Base-by-base conservation (phyloP, 192 early-diverging fungal species). In the Diversispora epigaea region DNA sequence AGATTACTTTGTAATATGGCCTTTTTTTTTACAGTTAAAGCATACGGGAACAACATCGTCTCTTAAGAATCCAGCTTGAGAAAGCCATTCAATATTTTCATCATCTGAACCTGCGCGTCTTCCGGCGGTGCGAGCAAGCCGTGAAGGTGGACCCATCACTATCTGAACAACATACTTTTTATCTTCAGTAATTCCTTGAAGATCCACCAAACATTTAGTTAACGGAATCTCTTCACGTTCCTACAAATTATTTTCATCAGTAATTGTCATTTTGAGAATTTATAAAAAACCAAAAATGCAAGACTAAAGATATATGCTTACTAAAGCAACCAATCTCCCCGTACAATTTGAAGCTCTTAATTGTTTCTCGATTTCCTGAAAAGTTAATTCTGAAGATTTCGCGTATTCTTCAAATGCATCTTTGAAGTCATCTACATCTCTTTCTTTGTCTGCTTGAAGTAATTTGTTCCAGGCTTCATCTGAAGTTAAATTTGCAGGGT, bases 331-430 rank as follows among this genome's bases (percentile, higher is more conserved):
- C 15, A 68, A 21, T 68, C 67, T 68, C 21, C 46, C 67, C 0
- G n/a, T 68, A 22, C 47, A 68, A 32, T 52, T 40, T 12, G 22
- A 11, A 47, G 3, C 49, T 49, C 67, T 46, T 12, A 68, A 8
- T 68, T 52, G 46, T n/a, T 12, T 68, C 17, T 68, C 67, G 45
- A 68, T 68, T 22, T 44, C 14, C 17, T 39, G 22, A 22, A 68
- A 68, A 8, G 67, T 68, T 39, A 49, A 44, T 1, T 40, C 49
- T 0, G 67, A 15, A 25, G 47, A n/a, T 52, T 68, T 68, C 11
- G 67, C 49, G 22, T 47, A 68, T 52, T 12, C 10, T 68, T 68
- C 67, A 17, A 68, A 25, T 22, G 67, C 67, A 14, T 68, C 67
- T 47, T 68, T 68, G 4, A 68, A 68, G 22, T 68, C 67, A 25